phyloP scores from a whole-genome alignment of 164 flowering plant genomes.

The Umbellularia californica region DNA sequence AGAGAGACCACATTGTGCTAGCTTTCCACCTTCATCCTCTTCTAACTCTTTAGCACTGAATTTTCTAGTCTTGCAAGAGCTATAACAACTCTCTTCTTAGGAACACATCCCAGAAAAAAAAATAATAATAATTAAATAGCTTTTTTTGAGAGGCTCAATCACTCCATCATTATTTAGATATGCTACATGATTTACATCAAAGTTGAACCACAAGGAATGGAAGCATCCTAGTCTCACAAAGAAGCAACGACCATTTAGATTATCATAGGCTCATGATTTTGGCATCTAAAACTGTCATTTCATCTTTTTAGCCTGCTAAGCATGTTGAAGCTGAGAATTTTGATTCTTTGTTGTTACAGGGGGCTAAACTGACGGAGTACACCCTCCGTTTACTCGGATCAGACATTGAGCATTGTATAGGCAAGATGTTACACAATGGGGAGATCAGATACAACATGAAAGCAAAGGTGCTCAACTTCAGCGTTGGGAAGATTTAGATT shows the following conservation, averaged over 20 bases:
- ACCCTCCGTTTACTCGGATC: constrained; percentile 38
- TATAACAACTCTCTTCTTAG: no score
- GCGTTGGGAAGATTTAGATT: constrained; percentile 94
- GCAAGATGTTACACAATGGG: constrained; percentile 75
- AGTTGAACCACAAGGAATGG: not conserved
- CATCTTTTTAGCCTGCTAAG: not conserved
- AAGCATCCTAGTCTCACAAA: not conserved
- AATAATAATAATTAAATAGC: no score
- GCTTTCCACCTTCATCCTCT: no score
- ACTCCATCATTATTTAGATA: no score
- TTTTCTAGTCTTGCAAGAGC: no score
- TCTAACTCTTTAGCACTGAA: no score
- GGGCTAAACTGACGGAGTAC: constrained; percentile 80
- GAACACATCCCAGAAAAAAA: no score
- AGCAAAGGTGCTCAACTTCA: constrained; percentile 75
- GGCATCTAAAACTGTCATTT: not conserved
- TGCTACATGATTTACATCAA: no score
- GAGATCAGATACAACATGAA: constrained; percentile 91
- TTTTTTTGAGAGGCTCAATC: no score
- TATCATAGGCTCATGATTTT: not conserved
- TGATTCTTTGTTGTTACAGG: constrained; percentile 37
- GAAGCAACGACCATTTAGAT: not conserved
- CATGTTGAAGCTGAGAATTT: not conserved
- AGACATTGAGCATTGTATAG: constrained; percentile 85
- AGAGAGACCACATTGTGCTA: no score